These are phyloP conservation scores for Durusdinium trenchii DNA, from an alignment of 73 alveolate genomes.

Conservation along the genomic window DNA sequence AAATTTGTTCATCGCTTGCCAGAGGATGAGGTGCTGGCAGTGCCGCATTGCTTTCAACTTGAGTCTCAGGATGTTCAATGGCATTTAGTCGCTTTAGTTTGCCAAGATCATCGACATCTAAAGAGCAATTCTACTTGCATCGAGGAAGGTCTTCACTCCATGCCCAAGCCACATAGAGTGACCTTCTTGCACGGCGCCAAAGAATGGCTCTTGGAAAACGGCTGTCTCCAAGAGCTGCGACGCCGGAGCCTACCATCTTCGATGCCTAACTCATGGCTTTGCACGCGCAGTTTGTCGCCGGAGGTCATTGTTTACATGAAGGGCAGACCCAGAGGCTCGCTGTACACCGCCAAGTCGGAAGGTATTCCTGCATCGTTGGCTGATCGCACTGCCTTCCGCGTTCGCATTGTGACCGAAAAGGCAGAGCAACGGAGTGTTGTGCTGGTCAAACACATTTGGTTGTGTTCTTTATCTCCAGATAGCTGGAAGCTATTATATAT, in stretches of 20 bases:
- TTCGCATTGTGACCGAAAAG: conserved; percentile 72
- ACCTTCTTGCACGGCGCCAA: conserved; percentile 52
- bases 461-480: too few relatives aligned
- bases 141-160: neutral
- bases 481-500: too few relatives aligned
- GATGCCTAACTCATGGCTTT: conserved; percentile 49
- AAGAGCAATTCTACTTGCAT: neutral
- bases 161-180: neutral
- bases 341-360: neutral
- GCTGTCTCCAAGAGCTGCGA: neutral
- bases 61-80: neutral
- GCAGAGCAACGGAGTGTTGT: too few relatives aligned
- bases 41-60: conserved; percentile 39
- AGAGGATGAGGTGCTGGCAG: conserved; percentile 56
- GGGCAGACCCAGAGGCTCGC: conserved; percentile 11
- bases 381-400: neutral
- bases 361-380: conserved; percentile 4
- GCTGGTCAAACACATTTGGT: too few relatives aligned
- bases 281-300: conserved; percentile 49
- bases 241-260: conserved; percentile 24
- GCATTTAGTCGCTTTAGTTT: conserved; percentile 54
- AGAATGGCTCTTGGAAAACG: conserved; percentile 52
- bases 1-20: neutral
- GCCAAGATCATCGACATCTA: neutral
- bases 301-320: conserved; percentile 30